Evolutionary conservation across 164 flowering plant species (phyloP).

Genomic region (Stephania cephalantha): DNA sequence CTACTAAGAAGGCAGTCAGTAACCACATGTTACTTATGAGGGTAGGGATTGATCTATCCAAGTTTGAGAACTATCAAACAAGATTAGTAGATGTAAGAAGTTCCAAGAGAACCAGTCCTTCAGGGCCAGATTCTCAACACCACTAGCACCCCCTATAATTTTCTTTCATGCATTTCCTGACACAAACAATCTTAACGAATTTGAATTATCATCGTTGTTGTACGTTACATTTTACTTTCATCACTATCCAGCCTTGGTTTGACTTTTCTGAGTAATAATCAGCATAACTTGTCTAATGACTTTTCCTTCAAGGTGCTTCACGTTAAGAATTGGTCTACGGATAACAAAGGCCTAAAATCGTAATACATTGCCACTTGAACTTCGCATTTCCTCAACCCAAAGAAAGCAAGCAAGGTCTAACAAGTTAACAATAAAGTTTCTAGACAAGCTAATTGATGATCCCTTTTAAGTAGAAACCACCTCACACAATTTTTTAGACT

Average conservation of each 20-base stretch:
- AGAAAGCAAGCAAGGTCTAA: background rate
- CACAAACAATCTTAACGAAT: background rate
- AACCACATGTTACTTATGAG: background rate
- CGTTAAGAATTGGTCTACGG: background rate
- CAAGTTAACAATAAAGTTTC: background rate
- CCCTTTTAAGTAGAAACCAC: background rate
- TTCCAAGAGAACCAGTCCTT: slow-evolving; percentile 5
- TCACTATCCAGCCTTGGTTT: background rate
- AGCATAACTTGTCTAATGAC: too few relatives aligned
- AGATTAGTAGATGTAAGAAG: background rate
- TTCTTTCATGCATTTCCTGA: background rate
- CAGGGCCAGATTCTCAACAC: slow-evolving; percentile 13
- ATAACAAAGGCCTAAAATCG: background rate
- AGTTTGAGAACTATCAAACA: background rate
- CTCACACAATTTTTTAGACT: background rate
- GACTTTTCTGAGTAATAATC: too few relatives aligned
- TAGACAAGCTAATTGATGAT: background rate
- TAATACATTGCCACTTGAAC: background rate
- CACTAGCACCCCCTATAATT: slow-evolving; percentile 1
- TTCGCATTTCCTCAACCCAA: background rate
- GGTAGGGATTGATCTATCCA: slow-evolving; percentile 2
- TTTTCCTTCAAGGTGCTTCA: background rate
- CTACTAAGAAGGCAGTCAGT: background rate
- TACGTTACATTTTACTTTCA: background rate
- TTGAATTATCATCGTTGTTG: background rate